These are phyloP conservation scores for Scolecobasidium constrictum DNA, from an alignment of 2,329 filamentous ascomycete genomes.

Conservation along the genomic window DNA sequence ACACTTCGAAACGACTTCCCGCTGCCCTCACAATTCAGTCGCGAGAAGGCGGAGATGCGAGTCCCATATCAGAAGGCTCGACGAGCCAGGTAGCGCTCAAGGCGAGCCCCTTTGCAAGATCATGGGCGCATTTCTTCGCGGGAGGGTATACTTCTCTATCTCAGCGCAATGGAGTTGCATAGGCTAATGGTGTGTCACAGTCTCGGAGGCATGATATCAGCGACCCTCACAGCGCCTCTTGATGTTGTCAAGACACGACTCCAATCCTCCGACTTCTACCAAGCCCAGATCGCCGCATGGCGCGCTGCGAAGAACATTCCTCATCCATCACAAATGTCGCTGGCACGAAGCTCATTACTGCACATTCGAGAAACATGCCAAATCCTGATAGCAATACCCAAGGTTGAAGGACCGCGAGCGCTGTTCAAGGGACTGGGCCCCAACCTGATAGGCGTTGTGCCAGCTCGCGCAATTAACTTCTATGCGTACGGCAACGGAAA, in stretches of 20 bases:
- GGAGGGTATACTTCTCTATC: constrained; percentile 53
- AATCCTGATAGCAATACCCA: constrained; percentile 72
- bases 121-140: constrained; percentile 86
- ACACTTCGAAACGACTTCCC: neutral
- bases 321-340: constrained; percentile 48
- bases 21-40: neutral
- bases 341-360: constrained; percentile 54
- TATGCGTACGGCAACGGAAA: constrained; percentile 91
- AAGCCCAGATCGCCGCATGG: constrained; percentile 62
- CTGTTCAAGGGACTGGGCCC: constrained; percentile 90
- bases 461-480: constrained; percentile 86
- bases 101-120: constrained; percentile 46
- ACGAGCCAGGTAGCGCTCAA: neutral
- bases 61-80: neutral
- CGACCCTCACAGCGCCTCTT: constrained; percentile 84
- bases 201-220: constrained; percentile 79
- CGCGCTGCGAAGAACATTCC: constrained; percentile 47
- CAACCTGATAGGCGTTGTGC: constrained; percentile 81
- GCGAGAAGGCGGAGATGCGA: constrained; percentile 6
- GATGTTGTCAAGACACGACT: constrained; percentile 89
- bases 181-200: constrained; percentile 34
- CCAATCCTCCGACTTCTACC: constrained; percentile 82
- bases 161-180: neutral
- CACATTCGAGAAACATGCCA: constrained; percentile 80
- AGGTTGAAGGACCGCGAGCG: constrained; percentile 70